These are phyloP conservation scores for Terfezia claveryi DNA, from an alignment of 495 filamentous ascomycete genomes.

Conservation along the genomic window DNA sequence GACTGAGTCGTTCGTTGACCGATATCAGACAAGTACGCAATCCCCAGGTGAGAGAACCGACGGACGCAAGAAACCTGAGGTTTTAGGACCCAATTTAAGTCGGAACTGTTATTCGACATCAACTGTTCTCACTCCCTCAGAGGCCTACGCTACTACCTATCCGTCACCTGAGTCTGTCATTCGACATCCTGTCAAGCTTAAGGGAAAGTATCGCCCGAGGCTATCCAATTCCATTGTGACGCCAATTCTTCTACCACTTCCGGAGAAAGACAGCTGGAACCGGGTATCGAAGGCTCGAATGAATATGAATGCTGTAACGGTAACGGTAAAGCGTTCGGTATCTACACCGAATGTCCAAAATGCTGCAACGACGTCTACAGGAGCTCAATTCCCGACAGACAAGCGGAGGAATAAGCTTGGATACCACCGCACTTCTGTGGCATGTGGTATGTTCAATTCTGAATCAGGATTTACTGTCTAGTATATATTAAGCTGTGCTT, in stretches of 20 bases:
- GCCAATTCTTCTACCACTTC: neutral
- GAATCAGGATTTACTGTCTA: neutral
- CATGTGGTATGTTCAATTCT: conserved; percentile 57
- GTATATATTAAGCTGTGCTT: no score
- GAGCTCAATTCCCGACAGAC: conserved; percentile 30
- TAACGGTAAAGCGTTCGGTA: conserved; percentile 18
- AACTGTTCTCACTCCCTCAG: neutral
- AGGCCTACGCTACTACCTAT: neutral
- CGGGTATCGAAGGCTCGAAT: neutral
- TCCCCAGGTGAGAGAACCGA: neutral
- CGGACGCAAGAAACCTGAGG: no score
- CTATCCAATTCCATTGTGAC: neutral
- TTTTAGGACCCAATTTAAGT: no score
- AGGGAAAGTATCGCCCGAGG: no score
- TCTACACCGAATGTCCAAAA: conserved; percentile 18
- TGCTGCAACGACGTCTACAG: conserved; percentile 8
- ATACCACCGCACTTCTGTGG: conserved; percentile 91
- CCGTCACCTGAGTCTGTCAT: neutral
- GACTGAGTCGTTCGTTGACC: neutral
- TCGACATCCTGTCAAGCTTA: neutral
- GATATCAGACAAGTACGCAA: neutral
- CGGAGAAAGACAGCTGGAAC: neutral
- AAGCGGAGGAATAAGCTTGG: conserved; percentile 92
- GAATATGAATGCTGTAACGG: conserved; percentile 9
- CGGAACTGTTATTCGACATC: neutral